Evolutionary conservation across 2,329 filamentous ascomycete genomes (phyloP).

Genomic region (Arachnomyces sp.): DNA sequence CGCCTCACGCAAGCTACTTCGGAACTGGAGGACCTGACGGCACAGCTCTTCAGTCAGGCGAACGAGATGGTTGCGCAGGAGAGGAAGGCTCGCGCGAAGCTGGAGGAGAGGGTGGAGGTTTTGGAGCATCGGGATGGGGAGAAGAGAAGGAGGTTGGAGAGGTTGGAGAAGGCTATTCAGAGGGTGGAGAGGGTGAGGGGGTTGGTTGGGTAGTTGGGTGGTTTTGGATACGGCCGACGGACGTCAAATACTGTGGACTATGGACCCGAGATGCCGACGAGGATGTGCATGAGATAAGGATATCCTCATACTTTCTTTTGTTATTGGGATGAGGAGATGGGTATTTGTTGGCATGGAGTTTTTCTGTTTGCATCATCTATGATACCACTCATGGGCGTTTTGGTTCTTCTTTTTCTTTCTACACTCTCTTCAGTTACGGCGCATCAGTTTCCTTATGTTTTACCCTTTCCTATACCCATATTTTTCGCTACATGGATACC

Average conservation of each 20-base stretch:
- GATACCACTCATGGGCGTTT: no score
- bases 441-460: no score
- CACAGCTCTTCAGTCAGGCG: slow-evolving; percentile 54
- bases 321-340: background rate
- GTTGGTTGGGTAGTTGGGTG: slow-evolving; percentile 42
- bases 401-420: no score
- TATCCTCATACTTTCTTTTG: background rate
- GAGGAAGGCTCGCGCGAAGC: slow-evolving; percentile 49
- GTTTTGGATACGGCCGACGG: slow-evolving; percentile 5
- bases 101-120: slow-evolving; percentile 41
- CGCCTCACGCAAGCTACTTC: slow-evolving; percentile 47
- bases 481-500: no score
- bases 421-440: no score
- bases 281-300: no score
- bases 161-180: slow-evolving; percentile 49
- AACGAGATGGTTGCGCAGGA: slow-evolving; percentile 61
- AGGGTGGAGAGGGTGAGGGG: slow-evolving; percentile 52
- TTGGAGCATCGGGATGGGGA: slow-evolving; percentile 41
- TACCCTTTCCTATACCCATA: no score
- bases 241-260: no score
- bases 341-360: no score
- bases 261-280: no score
- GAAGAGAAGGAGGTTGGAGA: slow-evolving; percentile 46
- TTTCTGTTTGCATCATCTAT: no score
- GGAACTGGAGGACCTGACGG: slow-evolving; percentile 56